Conservation (phyloP, 371 early-diverging fungal species). For the Lichtheimia hyalospora region DNA sequence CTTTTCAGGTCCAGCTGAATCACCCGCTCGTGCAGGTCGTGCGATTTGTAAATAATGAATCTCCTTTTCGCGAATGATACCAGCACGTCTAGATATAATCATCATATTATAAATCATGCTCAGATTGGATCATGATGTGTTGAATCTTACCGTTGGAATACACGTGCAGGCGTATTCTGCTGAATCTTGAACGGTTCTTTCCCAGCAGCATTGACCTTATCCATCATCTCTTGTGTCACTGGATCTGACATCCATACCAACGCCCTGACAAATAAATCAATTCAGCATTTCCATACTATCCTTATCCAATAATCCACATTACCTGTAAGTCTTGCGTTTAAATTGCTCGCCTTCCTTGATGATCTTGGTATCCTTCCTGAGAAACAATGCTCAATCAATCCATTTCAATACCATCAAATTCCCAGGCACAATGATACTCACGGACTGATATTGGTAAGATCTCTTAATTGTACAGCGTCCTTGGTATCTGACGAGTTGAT, state of each 20-base stretch:
- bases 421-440: conserved; percentile 15
- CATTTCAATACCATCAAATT: too few relatives aligned
- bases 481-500: conserved; percentile 53
- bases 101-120: not conserved
- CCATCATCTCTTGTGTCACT: conserved; percentile 54
- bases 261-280: conserved; percentile 35
- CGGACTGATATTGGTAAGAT: conserved; percentile 43
- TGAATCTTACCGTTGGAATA: conserved; percentile 67
- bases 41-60: conserved; percentile 54
- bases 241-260: conserved; percentile 70
- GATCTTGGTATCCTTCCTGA: conserved; percentile 53
- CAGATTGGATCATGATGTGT: not conserved
- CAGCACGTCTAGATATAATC: conserved; percentile 62
- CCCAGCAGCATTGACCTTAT: conserved; percentile 48
- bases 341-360: conserved; percentile 87
- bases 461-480: conserved; percentile 54
- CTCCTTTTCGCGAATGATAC: conserved; percentile 70
- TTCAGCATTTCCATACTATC: not conserved
- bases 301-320: not conserved
- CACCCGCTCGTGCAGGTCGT: conserved; percentile 12
- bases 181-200: conserved; percentile 59
- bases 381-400: not conserved
- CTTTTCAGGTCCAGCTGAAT: conserved; percentile 16
- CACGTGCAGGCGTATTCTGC: conserved; percentile 96
- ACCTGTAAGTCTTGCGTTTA: conserved; percentile 82